A percentile compares a stretch with the other conserved stretches of the same genome.
Evolutionary conservation across 257 asterid genomes (phyloP).

Genomic region (Solanum bulbocastanum): DNA sequence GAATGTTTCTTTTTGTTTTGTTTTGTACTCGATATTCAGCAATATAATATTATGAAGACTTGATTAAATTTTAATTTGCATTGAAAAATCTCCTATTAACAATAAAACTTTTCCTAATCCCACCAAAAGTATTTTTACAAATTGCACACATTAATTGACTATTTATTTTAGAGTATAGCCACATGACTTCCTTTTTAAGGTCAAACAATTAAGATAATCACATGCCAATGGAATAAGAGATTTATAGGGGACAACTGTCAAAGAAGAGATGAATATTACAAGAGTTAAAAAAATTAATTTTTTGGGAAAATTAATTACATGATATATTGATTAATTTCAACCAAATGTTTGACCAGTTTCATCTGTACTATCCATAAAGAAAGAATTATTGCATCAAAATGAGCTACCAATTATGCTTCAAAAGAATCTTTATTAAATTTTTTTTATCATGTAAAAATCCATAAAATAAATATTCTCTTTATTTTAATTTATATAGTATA

Average conservation of each 20-base stretch:
- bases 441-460: background rate
- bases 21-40: background rate
- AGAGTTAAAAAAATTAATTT: background rate
- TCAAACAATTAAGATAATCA: slow-evolving; percentile 47
- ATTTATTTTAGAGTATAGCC: background rate
- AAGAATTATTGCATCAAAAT: slow-evolving; percentile 54
- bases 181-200: slow-evolving; percentile 3
- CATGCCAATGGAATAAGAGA: slow-evolving; percentile 1
- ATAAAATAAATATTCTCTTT: slow-evolving; percentile 18
- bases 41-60: background rate
- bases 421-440: background rate
- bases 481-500: slow-evolving; percentile 7
- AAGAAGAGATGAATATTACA: background rate
- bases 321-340: slow-evolving; percentile 20
- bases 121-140: background rate
- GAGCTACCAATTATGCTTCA: slow-evolving; percentile 20
- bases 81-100: background rate
- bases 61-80: background rate
- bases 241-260: slow-evolving; percentile 46
- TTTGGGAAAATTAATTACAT: slow-evolving; percentile 31
- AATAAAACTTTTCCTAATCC: background rate
- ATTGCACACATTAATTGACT: background rate
- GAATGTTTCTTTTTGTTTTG: background rate
- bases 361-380: slow-evolving; percentile 37
- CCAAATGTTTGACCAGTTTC: slow-evolving; percentile 61